Percentiles rank a stretch among this genome's conserved stretches.
These are phyloP conservation scores for Suillus ampliporus DNA, from an alignment of 768 basidiomycete species.

Conservation along the genomic window DNA sequence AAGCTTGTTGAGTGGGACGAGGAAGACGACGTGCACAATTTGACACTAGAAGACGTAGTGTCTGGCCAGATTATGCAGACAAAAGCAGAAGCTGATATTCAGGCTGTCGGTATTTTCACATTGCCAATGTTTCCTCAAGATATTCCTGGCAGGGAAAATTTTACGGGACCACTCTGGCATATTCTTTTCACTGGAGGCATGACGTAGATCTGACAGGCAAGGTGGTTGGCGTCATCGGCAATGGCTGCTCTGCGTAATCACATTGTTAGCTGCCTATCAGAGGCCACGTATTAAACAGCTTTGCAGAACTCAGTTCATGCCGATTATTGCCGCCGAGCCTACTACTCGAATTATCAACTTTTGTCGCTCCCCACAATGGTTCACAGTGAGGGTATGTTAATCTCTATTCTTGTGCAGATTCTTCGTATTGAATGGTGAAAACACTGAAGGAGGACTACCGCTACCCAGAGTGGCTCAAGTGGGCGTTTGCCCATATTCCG, in stretches of 20 bases:
- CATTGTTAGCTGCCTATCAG: constrained; percentile 18
- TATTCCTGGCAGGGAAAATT: constrained; percentile 48
- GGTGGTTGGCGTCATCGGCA: constrained; percentile 65
- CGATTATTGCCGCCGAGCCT: constrained; percentile 54
- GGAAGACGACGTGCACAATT: constrained; percentile 45
- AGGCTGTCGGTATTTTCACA: constrained; percentile 57
- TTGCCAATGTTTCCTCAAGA: constrained; percentile 51
- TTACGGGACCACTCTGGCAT: constrained; percentile 59
- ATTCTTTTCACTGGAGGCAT: constrained; percentile 60
- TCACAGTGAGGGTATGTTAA: constrained; percentile 49
- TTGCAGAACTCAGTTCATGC: constrained; percentile 62
- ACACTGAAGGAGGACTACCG: constrained; percentile 42
- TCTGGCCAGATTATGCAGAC: constrained; percentile 42
- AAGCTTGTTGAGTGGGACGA: constrained; percentile 53
- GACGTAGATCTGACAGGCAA: constrained; percentile 58
- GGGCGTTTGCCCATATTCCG: constrained; percentile 57
- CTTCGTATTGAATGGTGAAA: neutral
- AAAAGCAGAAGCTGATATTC: constrained; percentile 53
- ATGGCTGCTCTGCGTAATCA: constrained; percentile 63
- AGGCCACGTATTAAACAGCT: constrained; percentile 16
- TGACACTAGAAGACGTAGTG: constrained; percentile 43
- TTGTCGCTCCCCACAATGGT: constrained; percentile 66
- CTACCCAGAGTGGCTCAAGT: constrained; percentile 52
- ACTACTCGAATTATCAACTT: constrained; percentile 61
- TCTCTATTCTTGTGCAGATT: neutral